Evolutionary conservation across 2,329 filamentous ascomycete species (phyloP).

Genomic region (Hypomyces rosellus): DNA sequence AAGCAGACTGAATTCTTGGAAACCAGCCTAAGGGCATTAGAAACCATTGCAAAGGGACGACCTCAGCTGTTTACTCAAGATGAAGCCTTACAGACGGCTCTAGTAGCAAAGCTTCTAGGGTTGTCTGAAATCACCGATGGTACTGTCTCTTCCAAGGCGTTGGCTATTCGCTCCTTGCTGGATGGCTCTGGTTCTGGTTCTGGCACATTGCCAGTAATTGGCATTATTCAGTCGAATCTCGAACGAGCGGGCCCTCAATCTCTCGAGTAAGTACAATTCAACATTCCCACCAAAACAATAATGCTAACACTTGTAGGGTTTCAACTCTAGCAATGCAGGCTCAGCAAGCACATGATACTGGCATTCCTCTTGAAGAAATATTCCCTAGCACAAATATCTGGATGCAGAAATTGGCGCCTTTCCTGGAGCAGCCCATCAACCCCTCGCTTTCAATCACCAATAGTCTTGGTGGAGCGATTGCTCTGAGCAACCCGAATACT

Average conservation of each 20-base stretch:
- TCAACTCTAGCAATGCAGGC: conserved; percentile 26
- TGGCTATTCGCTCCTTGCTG: conserved; percentile 38
- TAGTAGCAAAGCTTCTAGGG: conserved; percentile 48
- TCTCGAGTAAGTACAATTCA: conserved; percentile 37
- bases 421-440: conserved; percentile 49
- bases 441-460: conserved; percentile 68
- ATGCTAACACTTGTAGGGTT: background rate
- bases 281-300: too few species aligned
- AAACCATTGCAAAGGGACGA: conserved; percentile 40
- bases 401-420: conserved; percentile 52
- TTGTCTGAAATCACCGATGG: conserved; percentile 44
- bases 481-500: conserved; percentile 41
- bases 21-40: conserved; percentile 38
- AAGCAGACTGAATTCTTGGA: conserved; percentile 22
- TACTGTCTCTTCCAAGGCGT: conserved; percentile 34
- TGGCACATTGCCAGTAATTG: conserved; percentile 39
- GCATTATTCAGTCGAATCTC: conserved; percentile 50
- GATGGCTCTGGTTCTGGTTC: conserved; percentile 31
- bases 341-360: conserved; percentile 24
- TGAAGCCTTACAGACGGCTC: conserved; percentile 39
- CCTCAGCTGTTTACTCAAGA: conserved; percentile 40
- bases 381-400: conserved; percentile 61
- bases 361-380: conserved; percentile 37
- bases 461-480: conserved; percentile 62
- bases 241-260: conserved; percentile 43